Base-by-base conservation (phyloP, 192 early-diverging fungal genomes). In the Coemansia sp. region DNA sequence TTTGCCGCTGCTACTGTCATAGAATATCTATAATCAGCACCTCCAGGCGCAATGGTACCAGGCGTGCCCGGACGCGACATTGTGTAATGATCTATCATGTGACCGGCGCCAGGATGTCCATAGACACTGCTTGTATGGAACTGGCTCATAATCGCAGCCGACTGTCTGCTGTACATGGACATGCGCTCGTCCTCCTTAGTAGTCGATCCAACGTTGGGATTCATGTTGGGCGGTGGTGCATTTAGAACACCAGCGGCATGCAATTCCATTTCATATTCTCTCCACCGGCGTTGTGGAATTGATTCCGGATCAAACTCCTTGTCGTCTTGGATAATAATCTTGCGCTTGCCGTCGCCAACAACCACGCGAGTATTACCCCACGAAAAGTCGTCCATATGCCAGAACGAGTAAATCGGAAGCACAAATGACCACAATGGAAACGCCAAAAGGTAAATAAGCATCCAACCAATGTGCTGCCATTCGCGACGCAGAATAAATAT, bases 341-440 rank as follows among this genome's bases (percentile, higher is more conserved):
- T 86, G 63, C 84, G 86, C 53, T 85, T 86, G 29, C 84, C 86
- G 25, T 88, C 87, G 39, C 92, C 92, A 0, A 91, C 86, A 0
- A 92, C 90, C 21, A 90, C 87, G 68, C 91, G 90, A 32, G 96
- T 98, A 71, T 97, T 95, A 73, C 96, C 96, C 96, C 96, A 98
- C 10, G 92, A 93, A 75, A 98, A 98, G 72, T 97, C 95, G 61
- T 98, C 95, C 85, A 96, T 92, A 76, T 98, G 94, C 95, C 94
- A 96, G 88, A 98, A 97, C 2, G 95, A 87, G 71, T 98, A 98
- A 30, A 98, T 70, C 0, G 96, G 96, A 50, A 98, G 87, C 65
- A 92, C 89, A 61, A 94, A 93, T 7, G 90, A 91, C 72, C 93
- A 98, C n/a, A 97, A 75, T 11, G 96, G 95, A 52, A 94, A 92